Conservation (phyloP, 345 rosid species). For the Tarenaya hassleriana region DNA sequence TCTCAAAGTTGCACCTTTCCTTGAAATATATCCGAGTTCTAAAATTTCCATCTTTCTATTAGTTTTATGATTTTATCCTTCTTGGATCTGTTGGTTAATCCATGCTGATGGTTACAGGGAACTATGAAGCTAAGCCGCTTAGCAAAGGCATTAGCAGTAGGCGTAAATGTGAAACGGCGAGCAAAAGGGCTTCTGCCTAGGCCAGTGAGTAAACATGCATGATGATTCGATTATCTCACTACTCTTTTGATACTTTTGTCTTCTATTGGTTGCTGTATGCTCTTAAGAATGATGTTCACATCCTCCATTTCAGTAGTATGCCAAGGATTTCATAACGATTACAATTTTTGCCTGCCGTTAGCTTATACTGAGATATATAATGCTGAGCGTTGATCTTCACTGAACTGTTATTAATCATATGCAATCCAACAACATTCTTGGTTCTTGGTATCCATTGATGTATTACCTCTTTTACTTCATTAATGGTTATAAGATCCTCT, state of each 20-base stretch:
- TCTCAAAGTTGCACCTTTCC: background rate
- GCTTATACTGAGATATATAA: background rate
- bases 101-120: conserved; percentile 43
- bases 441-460: background rate
- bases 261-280: too few relatives aligned
- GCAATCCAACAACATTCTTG: background rate
- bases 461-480: background rate
- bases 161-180: conserved; percentile 71
- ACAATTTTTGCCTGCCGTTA: too few relatives aligned
- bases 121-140: conserved; percentile 68
- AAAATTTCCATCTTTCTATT: conserved; percentile 13
- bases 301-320: too few relatives aligned
- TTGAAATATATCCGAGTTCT: too few relatives aligned
- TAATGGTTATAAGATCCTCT: background rate
- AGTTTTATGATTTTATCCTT: background rate
- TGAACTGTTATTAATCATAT: background rate
- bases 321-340: too few relatives aligned
- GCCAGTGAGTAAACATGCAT: conserved; percentile 38
- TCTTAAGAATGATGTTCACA: too few relatives aligned
- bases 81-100: conserved; percentile 13
- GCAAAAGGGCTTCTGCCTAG: conserved; percentile 91
- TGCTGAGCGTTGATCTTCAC: too few relatives aligned
- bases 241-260: too few relatives aligned
- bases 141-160: conserved; percentile 65
- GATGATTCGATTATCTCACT: background rate